Conservation (phyloP, 805 yeast genomes). For the Candida hungchunana region DNA sequence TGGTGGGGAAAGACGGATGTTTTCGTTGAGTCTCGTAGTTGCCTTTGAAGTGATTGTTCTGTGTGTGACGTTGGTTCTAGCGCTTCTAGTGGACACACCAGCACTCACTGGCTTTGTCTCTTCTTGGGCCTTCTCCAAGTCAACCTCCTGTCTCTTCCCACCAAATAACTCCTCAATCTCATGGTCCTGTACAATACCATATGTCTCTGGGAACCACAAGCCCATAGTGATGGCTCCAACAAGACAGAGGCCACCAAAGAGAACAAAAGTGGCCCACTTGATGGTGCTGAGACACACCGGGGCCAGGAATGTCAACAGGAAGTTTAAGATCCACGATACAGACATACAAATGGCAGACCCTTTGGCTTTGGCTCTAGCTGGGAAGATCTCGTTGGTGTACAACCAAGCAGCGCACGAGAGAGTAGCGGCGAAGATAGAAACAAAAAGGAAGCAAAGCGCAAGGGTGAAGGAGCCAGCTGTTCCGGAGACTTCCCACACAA, state of each 20-base stretch:
- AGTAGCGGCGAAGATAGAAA: slow-evolving; percentile 43
- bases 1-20: too few species aligned
- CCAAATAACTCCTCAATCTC: slow-evolving; percentile 27
- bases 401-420: slow-evolving; percentile 46
- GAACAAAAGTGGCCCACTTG: slow-evolving; percentile 38
- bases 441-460: slow-evolving; percentile 41
- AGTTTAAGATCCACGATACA: slow-evolving; percentile 40
- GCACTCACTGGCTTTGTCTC: not conserved
- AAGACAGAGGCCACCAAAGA: slow-evolving; percentile 34
- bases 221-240: slow-evolving; percentile 29
- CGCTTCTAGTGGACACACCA: not conserved
- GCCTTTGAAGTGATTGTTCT: too few species aligned
- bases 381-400: slow-evolving; percentile 47
- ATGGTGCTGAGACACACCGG: slow-evolving; percentile 36
- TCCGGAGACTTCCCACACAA: slow-evolving; percentile 33
- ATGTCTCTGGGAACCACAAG: slow-evolving; percentile 43
- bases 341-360: slow-evolving; percentile 45
- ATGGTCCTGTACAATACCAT: slow-evolving; percentile 23
- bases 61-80: too few species aligned
- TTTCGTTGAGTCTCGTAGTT: too few species aligned
- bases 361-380: slow-evolving; percentile 39
- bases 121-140: slow-evolving; percentile 1
- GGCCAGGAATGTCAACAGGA: slow-evolving; percentile 34
- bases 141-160: not conserved
- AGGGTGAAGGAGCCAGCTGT: slow-evolving; percentile 39